Evolutionary conservation across 1,139 yeast genomes (phyloP), one percentile per base, ranked within the genome.

Genomic region (Dujonia santamariae): DNA sequence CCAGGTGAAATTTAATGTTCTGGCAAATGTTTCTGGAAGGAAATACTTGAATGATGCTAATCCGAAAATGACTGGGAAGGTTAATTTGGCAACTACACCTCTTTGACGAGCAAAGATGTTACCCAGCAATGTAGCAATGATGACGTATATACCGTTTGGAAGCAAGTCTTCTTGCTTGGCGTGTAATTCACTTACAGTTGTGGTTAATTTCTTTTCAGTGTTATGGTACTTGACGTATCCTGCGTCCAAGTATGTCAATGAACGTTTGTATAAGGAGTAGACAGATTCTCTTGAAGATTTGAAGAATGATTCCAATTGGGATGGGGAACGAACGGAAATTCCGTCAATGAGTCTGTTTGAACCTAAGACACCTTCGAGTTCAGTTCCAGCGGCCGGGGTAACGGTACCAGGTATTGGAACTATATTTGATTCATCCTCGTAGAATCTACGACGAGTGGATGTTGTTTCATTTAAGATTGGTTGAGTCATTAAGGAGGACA

Each of bases 91-190:
- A 4, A 82, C 36, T 11, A 83, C 40, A 31, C 79, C 76, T 41
- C 86, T 73, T 49, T 80, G 80, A 52, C 96, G 86, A 3, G 95
- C 78, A 34, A 85, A 55, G 32, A 92, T 80, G 19, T 86, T 76
- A 35, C 97, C 97, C 4, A 94, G 67, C 48, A 90, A 72, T 2
- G 80, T 72, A n/a, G 90, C 92, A 28, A 88, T 77, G 9, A 78
- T 52, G 19, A 86, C 69, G 51, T 85, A 88, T 19, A 86, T 62
- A 4, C 82, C 62, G 40, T 86, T 87, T 8, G 97, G 95, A 31
- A 85, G 65, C 35, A 90, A 61, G 40, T 80, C 85, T 58, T 88
- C 97, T 34, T 74, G 65, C 44, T 72, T 79, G 46, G 78, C 75
- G 56, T 85, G 92, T 45, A 92, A 68, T 15, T 69, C 69, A 19